Base-by-base conservation (phyloP, 2,329 filamentous ascomycete genomes). In the Aspergillus costaricaensis region DNA sequence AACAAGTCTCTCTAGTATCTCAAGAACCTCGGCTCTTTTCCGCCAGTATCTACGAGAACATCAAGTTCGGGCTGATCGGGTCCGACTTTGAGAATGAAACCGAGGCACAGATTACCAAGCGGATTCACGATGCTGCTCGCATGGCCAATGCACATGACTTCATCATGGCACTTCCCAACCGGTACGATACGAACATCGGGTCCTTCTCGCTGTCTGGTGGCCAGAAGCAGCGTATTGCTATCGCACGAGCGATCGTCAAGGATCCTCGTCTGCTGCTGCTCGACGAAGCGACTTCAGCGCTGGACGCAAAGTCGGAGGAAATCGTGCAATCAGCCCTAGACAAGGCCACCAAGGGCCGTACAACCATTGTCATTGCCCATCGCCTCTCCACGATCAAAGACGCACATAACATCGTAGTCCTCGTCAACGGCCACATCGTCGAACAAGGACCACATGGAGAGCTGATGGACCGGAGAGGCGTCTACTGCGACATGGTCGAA, bases 21-120 rank as follows among this genome's bases (percentile, higher is more conserved):
- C 92, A 96, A 71, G 92, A 96, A 70, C 91, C 92, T 0, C 88
- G 89, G 0, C 82, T 96, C 0, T 96, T 96, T 72, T 87, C 88
- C 54, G 91, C 88, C 0, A 91, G 90, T 0, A 94, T 96, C 66
- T 91, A 84, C 71, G 85, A 90, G 55, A 96, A 96, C 75, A 96
- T 96, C 58, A 79, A 78, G 1, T 74, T 79, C 30, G 82, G 82
- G 0, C 70, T 84, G 0, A 72, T 79, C 21, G 92, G 92, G 43
- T 93, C 91, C 0, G 79, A 83, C 60, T 84, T 85, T 62, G 90
- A 93, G 73, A 64, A 84, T 53, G 85, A 83, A 17, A 78, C 79
- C 7, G 82, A 85, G 15, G 86, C 91, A 57, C 82, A 83, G 38
- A 65, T 50, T 10, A 51, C 38, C 38, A 53, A 59, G 38, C 60